Evolutionary conservation across 768 basidiomycete species (phyloP).

Genomic region (Phanerochaete carnosa): DNA sequence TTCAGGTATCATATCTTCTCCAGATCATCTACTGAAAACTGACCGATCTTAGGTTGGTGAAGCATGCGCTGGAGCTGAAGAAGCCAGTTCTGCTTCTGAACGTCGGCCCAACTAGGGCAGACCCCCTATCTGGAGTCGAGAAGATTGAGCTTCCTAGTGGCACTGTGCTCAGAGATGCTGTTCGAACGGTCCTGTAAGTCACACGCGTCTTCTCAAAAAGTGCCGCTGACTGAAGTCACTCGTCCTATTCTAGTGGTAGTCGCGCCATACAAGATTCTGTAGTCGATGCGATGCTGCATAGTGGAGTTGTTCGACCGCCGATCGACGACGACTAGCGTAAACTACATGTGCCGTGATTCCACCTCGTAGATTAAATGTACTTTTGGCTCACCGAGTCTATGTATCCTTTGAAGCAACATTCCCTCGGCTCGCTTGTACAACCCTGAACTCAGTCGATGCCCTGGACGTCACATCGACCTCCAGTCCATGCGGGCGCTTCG

Average conservation of each 20-base stretch:
- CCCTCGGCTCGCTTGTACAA: too few relatives aligned
- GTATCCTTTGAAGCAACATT: too few relatives aligned
- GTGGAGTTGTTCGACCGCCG: conserved; percentile 55
- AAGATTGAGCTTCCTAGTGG: conserved; percentile 81
- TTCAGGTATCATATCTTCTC: conserved; percentile 53
- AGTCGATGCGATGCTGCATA: conserved; percentile 49
- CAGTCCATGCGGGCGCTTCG: not conserved
- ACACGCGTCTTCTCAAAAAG: too few relatives aligned
- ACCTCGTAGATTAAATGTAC: too few relatives aligned
- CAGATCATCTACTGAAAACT: not conserved
- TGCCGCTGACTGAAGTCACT: not conserved
- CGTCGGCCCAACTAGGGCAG: conserved; percentile 85
- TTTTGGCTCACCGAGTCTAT: too few relatives aligned
- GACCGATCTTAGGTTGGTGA: conserved; percentile 55
- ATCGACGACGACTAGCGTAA: conserved; percentile 34
- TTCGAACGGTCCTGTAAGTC: conserved; percentile 57
- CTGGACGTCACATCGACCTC: not conserved
- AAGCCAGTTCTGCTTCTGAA: conserved; percentile 85
- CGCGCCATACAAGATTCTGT: conserved; percentile 41
- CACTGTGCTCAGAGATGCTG: conserved; percentile 66
- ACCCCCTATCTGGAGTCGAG: conserved; percentile 61
- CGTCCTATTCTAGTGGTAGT: conserved; percentile 38
- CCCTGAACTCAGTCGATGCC: not conserved
- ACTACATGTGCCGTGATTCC: too few relatives aligned
- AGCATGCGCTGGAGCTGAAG: conserved; percentile 67